Conservation (phyloP, 169 alveolate genomes). For the Eimeria praecox region DNA sequence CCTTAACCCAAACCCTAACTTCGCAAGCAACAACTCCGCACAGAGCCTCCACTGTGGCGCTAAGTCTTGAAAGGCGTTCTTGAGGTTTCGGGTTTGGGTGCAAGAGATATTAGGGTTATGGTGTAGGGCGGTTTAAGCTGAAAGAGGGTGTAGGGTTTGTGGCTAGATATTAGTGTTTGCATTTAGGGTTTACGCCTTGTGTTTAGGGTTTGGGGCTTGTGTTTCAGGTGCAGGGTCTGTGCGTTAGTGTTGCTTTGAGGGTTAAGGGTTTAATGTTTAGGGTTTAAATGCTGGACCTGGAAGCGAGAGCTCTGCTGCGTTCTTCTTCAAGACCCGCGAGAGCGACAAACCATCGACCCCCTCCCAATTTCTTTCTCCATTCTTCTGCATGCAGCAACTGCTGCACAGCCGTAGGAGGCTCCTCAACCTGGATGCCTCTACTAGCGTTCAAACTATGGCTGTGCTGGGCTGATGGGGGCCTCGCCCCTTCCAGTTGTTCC, state of each 20-base stretch:
- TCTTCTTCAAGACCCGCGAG: conserved; percentile 66
- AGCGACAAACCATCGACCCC: conserved; percentile 67
- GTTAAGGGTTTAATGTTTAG: background rate
- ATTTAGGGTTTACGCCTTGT: background rate
- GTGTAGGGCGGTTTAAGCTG: too few relatives aligned
- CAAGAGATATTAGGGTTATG: background rate
- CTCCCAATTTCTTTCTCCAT: conserved; percentile 30
- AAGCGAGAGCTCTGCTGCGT: conserved; percentile 16
- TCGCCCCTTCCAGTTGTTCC: background rate
- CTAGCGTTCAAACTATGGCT: background rate
- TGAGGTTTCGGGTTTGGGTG: background rate
- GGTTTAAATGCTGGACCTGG: conserved; percentile 48
- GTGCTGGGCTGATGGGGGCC: background rate
- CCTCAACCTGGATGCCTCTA: background rate
- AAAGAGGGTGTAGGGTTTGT: background rate
- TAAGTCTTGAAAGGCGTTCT: background rate
- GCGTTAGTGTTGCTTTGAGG: background rate
- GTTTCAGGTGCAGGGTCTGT: background rate
- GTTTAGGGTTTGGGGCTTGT: background rate
- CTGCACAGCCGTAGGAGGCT: background rate
- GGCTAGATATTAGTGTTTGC: background rate
- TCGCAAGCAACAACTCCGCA: background rate
- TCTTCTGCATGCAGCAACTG: background rate
- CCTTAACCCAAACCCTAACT: background rate
- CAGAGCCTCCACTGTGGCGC: background rate